These are phyloP conservation scores for Cladosporium velox DNA, from an alignment of 2,329 filamentous ascomycete species.

Conservation along the genomic window DNA sequence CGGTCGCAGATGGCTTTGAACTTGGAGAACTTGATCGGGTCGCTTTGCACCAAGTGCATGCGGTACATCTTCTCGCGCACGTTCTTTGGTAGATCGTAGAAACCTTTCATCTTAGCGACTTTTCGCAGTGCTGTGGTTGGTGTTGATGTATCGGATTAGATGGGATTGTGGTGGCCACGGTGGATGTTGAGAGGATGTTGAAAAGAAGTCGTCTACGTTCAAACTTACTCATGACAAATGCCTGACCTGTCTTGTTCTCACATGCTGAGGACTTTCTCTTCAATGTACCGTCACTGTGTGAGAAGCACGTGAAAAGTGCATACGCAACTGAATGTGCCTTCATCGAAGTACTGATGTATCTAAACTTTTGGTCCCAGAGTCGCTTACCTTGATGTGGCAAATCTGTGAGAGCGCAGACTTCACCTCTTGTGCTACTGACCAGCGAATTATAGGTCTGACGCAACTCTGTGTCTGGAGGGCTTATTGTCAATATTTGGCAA, in stretches of 20 bases:
- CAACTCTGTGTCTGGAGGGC: neutral
- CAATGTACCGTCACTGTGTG: neutral
- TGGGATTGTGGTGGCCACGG: neutral
- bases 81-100: neutral
- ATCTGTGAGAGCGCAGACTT: neutral
- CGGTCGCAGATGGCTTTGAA: neutral
- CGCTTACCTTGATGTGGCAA: neutral
- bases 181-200: neutral
- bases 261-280: neutral
- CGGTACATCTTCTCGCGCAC: neutral
- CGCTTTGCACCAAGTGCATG: neutral
- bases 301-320: neutral
- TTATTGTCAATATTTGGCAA: neutral
- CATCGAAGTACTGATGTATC: neutral
- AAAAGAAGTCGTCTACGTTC: neutral
- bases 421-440: neutral
- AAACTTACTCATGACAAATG: neutral
- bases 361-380: neutral
- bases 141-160: neutral
- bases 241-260: neutral
- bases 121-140: neutral
- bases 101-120: neutral
- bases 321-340: neutral
- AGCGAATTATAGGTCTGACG: neutral
- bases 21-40: neutral